Base-by-base conservation (phyloP, 176 grass and related monocot species). In the Zoysia japonica region DNA sequence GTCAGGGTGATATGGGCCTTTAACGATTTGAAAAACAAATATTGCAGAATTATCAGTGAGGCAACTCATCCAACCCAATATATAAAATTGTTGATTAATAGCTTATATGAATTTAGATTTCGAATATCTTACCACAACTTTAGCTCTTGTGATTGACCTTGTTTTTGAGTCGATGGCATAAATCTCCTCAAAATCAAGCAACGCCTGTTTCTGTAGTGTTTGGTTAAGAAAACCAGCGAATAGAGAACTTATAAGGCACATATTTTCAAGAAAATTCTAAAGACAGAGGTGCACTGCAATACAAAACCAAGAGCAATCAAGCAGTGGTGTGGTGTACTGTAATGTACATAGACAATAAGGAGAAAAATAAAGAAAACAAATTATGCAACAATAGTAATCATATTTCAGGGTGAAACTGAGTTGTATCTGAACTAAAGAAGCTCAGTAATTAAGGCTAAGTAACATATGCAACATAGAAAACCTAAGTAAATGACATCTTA, bases 111-210 rank as follows among this genome's bases (percentile, higher is more conserved):
- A 80, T 16, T 47, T 42, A 55, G 20, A 20, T n/a, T 20, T 16
- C 3, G 1, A 80, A 72, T 70, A 68, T 72, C 81, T 84, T 94
- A 98, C 95, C 91, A 87, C 68, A 83, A 98, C 92, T 92, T 91
- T 91, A 6, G 89, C 88, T 80, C 95, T 88, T 78, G 92, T 91
- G 53, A 93, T 94, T 60, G 92, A 94, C 79, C 87, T 93, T 88
- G 92, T 82, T 91, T 93, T 92, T 7, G 92, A 98, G 67, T 94
- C 88, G 37, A 98, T 98, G n/a, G 87, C 92, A 88, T 97, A 97
- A 65, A 91, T 93, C 87, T 98, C 92, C 80, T 98, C 95, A 85
- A 98, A 94, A 89, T 98, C 95, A 83, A 94, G 95, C 39, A 93
- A 19, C 95, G 76, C 76, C 90, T 90, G n/a, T 94, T 98, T 83